Conservation (phyloP, 2,329 filamentous ascomycete genomes). For the Bipolaris victoriae region DNA sequence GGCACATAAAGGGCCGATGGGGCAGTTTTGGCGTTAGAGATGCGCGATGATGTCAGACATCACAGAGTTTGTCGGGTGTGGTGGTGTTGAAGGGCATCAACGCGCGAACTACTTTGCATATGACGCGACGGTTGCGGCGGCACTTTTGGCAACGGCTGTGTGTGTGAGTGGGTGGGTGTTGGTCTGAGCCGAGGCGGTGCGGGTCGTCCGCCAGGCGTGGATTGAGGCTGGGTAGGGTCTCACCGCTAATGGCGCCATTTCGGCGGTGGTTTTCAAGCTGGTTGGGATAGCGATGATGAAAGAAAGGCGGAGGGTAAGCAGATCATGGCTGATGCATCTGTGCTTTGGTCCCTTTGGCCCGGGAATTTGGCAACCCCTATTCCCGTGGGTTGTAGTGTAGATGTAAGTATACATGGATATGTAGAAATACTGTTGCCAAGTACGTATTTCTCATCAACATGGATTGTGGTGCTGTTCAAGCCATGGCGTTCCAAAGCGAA, state of each 20-base stretch:
- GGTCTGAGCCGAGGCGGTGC: neutral
- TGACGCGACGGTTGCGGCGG: constrained; percentile 13
- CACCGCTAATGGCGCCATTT: constrained; percentile 18
- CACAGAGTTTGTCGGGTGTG: neutral
- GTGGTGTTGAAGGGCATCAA: constrained; percentile 3
- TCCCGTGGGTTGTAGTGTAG: too few relatives aligned
- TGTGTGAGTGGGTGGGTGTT: neutral
- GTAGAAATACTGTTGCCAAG: too few relatives aligned
- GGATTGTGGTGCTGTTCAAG: constrained; percentile 9
- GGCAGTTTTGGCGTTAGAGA: neutral
- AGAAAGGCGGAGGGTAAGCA: neutral
- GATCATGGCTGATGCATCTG: neutral
- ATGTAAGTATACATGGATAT: too few relatives aligned
- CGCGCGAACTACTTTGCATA: neutral
- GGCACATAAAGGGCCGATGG: constrained; percentile 12
- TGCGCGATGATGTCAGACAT: constrained; percentile 17
- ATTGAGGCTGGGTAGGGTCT: constrained; percentile 7
- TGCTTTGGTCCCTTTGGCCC: neutral
- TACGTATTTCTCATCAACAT: neutral
- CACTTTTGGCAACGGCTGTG: neutral
- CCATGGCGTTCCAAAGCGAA: constrained; percentile 15
- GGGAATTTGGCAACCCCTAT: neutral
- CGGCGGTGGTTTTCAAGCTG: constrained; percentile 3
- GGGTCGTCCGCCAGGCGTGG: neutral
- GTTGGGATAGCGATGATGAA: neutral